Evolutionary conservation across 805 yeast genomes (phyloP), one percentile per base, ranked within the genome.

Genomic region (Yamadazyma kitorensis): DNA sequence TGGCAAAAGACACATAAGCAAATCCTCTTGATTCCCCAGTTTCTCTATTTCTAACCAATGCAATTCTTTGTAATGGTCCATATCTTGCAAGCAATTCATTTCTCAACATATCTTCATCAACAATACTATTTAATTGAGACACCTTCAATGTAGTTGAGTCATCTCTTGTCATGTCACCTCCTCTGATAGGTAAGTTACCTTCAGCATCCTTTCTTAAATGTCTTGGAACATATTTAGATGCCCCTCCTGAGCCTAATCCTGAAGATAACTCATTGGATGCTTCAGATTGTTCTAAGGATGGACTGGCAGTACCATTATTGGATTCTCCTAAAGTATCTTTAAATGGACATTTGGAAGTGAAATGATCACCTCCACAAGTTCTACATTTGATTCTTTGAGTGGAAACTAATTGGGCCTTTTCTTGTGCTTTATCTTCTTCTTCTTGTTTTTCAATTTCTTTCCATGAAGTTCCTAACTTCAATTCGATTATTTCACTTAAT

Each of bases 21-120:
- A 91, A 80, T 55, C 99, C 99, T 68, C 87, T 84, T 28, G 96
- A 85, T 62, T 82, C 82, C 46, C 95, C 93, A 17, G 98, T 93
- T 52, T 85, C 95, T 68, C 87, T 83, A 68, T 88, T 86, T 70
- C 86, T 84, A 40, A 88, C 88, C 39, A 93, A 72, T 44, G 83
- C 82, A 47, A 84, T 85, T 67, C 96, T 83, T 52, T 76, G 77
- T 47, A 76, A 68, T 40, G 68, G 77, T 51, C 78, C 94, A 70
- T 70, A 82, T 59, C 68, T 76, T 44, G 71, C 76, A 52, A 82
- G 72, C 52, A 93, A 76, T 56, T 82, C 82, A 49, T 67, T 68
- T 54, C 89, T 78, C 51, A 93, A 66, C 65, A 80, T 81, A 45
- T 78, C 82, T 61, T 93, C 98, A 53, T 78, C 80, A 39, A 88